phyloP scores from a whole-genome alignment of 192 early-diverging fungal genomes.

The Gaertneriomyces semiglobifer region DNA sequence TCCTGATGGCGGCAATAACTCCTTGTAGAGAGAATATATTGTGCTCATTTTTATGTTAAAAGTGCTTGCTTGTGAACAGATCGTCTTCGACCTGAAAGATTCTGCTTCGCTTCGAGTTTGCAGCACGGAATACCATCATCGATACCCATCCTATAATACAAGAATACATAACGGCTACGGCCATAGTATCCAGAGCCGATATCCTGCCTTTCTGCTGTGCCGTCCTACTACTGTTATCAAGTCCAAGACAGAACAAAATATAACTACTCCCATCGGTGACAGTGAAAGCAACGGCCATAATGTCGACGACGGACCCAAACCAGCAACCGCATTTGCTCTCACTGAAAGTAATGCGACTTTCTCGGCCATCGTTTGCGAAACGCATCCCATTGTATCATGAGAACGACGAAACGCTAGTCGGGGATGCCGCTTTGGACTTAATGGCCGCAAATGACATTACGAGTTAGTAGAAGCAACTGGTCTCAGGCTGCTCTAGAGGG shows the following conservation, averaged over 20 bases:
- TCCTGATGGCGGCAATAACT: slow-evolving; percentile 41
- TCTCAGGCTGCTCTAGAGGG: slow-evolving; percentile 4
- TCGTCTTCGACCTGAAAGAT: no score
- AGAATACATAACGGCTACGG: no score
- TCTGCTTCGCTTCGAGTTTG: no score
- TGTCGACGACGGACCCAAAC: background rate
- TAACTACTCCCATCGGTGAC: no score
- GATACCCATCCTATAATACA: no score
- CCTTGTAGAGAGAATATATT: slow-evolving; percentile 22
- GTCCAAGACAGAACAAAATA: no score
- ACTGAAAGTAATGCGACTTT: slow-evolving; percentile 89
- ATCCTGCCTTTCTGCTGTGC: no score
- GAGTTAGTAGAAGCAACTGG: slow-evolving; percentile 14
- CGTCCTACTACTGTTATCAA: no score
- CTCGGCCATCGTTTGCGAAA: slow-evolving; percentile 65
- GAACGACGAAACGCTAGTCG: slow-evolving; percentile 11
- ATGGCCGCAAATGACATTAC: slow-evolving; percentile 46
- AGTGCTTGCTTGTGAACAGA: background rate
- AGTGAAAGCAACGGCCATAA: no score
- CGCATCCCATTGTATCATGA: slow-evolving; percentile 44
- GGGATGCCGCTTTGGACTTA: slow-evolving; percentile 33
- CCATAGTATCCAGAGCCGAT: no score
- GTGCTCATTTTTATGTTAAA: slow-evolving; percentile 13
- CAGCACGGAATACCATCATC: no score
- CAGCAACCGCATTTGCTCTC: slow-evolving; percentile 63